A percentile compares a stretch with the other conserved stretches of the same genome.
phyloP scores from a whole-genome alignment of 192 early-diverging fungal species.

The Mortierella claussenii region DNA sequence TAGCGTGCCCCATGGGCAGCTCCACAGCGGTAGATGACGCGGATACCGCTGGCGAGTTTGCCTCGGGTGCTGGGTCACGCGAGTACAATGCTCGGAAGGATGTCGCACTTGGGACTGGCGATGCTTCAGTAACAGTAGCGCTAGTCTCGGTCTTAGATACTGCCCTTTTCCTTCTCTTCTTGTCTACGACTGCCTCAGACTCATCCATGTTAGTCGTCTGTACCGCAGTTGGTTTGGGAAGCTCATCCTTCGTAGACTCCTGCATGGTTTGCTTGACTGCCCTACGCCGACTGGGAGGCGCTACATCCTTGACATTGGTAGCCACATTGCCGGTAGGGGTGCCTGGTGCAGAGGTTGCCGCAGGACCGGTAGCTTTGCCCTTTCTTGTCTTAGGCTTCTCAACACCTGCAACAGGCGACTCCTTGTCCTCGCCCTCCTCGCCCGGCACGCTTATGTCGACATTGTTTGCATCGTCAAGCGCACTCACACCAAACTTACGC shows the following conservation, averaged over 20 bases:
- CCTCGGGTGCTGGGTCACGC: slow-evolving; percentile 24
- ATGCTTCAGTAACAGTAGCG: neutral
- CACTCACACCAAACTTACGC: slow-evolving; percentile 69
- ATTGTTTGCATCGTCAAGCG: slow-evolving; percentile 56
- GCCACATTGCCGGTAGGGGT: slow-evolving; percentile 2
- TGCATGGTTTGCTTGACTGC: slow-evolving; percentile 11
- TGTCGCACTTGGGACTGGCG: slow-evolving; percentile 9
- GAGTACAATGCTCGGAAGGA: slow-evolving; percentile 48
- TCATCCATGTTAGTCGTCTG: slow-evolving; percentile 10
- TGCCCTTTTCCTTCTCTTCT: slow-evolving; percentile 22
- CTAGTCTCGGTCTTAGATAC: slow-evolving; percentile 30
- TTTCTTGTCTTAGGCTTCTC: slow-evolving; percentile 27
- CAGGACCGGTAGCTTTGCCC: slow-evolving; percentile 5
- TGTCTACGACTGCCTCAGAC: slow-evolving; percentile 5
- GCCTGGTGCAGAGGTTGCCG: slow-evolving; percentile 3
- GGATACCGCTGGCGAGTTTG: slow-evolving; percentile 8
- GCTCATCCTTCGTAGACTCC: slow-evolving; percentile 19
- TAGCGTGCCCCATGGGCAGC: slow-evolving; percentile 1
- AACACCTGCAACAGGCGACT: neutral
- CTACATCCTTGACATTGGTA: slow-evolving; percentile 1
- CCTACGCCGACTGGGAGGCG: slow-evolving; percentile 11
- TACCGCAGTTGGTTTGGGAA: neutral
- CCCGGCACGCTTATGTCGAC: neutral
- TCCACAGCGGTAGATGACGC: slow-evolving; percentile 7
- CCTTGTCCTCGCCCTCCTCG: slow-evolving; percentile 20